Percentiles rank a stretch among this genome's conserved stretches.
Evolutionary conservation across 768 basidiomycete genomes (phyloP).

Genomic region (Clavulina sp.): DNA sequence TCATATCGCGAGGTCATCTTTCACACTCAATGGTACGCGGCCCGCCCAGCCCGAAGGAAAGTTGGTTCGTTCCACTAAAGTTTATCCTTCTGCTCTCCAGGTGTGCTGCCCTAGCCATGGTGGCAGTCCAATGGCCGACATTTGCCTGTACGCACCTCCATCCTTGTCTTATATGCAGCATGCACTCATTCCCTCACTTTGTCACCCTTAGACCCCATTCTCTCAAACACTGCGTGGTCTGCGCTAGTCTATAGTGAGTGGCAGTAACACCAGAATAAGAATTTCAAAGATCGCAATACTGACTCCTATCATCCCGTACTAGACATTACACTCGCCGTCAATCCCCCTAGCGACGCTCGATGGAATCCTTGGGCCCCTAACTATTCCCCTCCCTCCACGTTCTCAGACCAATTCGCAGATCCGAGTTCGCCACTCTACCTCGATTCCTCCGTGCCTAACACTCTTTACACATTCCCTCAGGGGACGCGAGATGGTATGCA

Average conservation of each 20-base stretch:
- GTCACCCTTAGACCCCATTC: constrained; percentile 53
- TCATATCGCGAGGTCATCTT: constrained; percentile 83
- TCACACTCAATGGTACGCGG: constrained; percentile 64
- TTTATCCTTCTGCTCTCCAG: not conserved
- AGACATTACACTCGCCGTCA: constrained; percentile 61
- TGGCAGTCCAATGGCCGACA: constrained; percentile 87
- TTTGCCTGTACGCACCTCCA: constrained; percentile 58
- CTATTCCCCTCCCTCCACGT: constrained; percentile 51
- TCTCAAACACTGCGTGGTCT: constrained; percentile 80
- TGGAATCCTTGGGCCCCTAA: constrained; percentile 47
- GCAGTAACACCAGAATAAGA: not conserved
- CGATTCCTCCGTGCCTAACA: constrained; percentile 46
- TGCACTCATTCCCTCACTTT: not conserved
- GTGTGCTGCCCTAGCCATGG: constrained; percentile 53
- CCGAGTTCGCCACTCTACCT: constrained; percentile 61
- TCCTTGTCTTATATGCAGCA: not conserved
- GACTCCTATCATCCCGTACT: constrained; percentile 6
- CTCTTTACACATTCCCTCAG: constrained; percentile 37
- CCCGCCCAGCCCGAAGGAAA: constrained; percentile 28
- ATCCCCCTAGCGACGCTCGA: constrained; percentile 27
- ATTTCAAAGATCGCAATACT: not conserved
- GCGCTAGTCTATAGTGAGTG: constrained; percentile 28
- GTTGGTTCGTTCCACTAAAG: not conserved
- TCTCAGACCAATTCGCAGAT: constrained; percentile 56
- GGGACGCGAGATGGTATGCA: constrained; percentile 46